Evolutionary conservation across 495 filamentous ascomycete species (phyloP), one percentile per base, ranked within the genome.

Genomic region (Penicillium alfredii): DNA sequence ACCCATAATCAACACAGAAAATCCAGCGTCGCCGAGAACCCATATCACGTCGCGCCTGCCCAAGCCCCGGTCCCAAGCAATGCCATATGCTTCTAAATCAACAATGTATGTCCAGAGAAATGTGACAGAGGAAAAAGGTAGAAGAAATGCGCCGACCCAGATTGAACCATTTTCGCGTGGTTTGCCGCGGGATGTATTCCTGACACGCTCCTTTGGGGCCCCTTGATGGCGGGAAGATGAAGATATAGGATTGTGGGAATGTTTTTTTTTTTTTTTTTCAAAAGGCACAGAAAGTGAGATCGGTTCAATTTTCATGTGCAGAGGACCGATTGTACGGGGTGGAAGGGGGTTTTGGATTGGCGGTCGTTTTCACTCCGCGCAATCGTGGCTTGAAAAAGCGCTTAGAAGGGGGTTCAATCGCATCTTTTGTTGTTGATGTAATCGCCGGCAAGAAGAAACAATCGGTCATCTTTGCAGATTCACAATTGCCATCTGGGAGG

Each of bases 401-500:
- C 28, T 40, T 25, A 28, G 14, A 25, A 22, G 3, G 29, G 38
- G 31, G 31, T 17, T 22, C n/a, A n/a, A 26, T 40, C 23, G n/a
- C 36, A 23, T 37, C 34, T 39, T 21, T 41, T 26, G 15, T 27
- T 29, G 25, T 14, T 16, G 29, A 25, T 32, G n/a, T 13, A 33
- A 38, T 13, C n/a, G 19, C 30, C 8, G 19, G 15, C 31, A n/a
- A n/a, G 23, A 25, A n/a, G 3, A 4, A 9, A 25, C 11, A 9
- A 8, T 31, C 22, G 25, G 35, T 69, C 61, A 69, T 32, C 64
- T 56, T 35, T 71, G 66, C 8, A 68, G 44, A 37, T 67, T 71
- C 17, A 71, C 50, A 30, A 71, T 61, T 10, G 64, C 64, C 56
- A 71, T 48, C 66, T 71, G 20, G 18, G 41, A 15, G 9, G 16